Percentiles rank a stretch among this genome's conserved stretches.
phyloP scores from a whole-genome alignment of 2,329 filamentous ascomycete genomes.

The Xylogone sp. region DNA sequence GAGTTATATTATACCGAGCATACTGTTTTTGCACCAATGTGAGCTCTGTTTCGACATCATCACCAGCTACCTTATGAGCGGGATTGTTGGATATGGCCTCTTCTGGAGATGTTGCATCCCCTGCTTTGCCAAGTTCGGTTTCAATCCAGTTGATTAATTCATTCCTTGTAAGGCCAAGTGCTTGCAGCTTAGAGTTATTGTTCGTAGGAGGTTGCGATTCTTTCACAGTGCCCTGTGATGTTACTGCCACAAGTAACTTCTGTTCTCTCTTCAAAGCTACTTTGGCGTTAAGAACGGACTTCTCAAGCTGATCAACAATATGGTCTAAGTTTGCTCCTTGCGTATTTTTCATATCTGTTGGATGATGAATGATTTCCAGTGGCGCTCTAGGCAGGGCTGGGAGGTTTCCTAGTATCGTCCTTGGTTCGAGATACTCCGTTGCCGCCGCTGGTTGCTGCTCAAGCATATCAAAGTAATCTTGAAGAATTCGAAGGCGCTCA shows the following conservation, averaged over 20 bases:
- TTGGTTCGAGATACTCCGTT: conserved; percentile 42
- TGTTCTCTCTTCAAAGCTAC: conserved; percentile 54
- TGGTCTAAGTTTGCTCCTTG: conserved; percentile 36
- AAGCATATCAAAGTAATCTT: conserved; percentile 48
- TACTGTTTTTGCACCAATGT: conserved; percentile 49
- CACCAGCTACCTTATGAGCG: conserved; percentile 13
- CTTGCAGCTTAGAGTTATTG: conserved; percentile 33
- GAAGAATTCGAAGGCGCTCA: conserved; percentile 45
- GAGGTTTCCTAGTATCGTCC: conserved; percentile 16
- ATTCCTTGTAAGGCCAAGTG: conserved; percentile 52
- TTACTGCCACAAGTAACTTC: conserved; percentile 45
- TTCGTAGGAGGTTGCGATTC: conserved; percentile 3
- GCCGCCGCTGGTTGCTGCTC: conserved; percentile 48
- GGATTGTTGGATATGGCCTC: conserved; percentile 21
- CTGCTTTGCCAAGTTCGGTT: conserved; percentile 52
- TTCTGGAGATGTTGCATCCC: conserved; percentile 22
- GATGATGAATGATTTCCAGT: conserved; percentile 22
- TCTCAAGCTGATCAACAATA: conserved; percentile 51
- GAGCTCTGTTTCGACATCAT: conserved; percentile 17
- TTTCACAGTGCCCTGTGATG: conserved; percentile 35
- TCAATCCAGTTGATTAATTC: conserved; percentile 65
- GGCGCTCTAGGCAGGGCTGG: conserved; percentile 23
- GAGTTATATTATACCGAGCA: conserved; percentile 44
- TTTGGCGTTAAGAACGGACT: conserved; percentile 54
- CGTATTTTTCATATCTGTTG: conserved; percentile 23